Base-by-base conservation (phyloP, 345 rosid species). In the Melaleuca quinquenervia region DNA sequence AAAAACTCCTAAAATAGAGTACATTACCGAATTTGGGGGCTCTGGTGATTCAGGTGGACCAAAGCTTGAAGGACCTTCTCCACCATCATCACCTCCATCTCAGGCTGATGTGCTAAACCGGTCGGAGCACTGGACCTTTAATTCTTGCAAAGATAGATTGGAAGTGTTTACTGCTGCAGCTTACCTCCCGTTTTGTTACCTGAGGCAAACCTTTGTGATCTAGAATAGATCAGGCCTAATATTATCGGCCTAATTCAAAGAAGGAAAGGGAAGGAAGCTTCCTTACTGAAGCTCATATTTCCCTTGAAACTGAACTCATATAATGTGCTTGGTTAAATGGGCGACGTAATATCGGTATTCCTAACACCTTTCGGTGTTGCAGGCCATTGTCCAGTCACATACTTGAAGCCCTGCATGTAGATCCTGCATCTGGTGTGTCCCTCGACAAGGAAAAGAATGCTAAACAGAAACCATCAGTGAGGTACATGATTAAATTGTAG, bases 51-150 rank as follows among this genome's bases (percentile, higher is more conserved):
- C 89, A 52, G 89, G 91, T 82, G 94, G 91, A 84, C 93, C 93
- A 83, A 98, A 93, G 93, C 92, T 89, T 87, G 96, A 82, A 92
- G 95, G 96, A 92, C 92, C 88, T 92, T 94, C 99, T 87, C 99
- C 99, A 52, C 99, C 98, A 82, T 88, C 92, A 82, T 96, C 99
- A 91, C 99, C 98, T 86, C 95, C 92, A 83, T 90, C 93, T 52
- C 95, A 91, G 53, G 86, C 96, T 91, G 95, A 92, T 86, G 55
- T 85, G 83, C 90, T 89, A 87, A 98, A 82, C 95, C 98, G 99
- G 99, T 98, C 95, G 98, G 99, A 94, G 99, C 96, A 96, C 95
- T 97, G 92, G 92, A 94, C 95, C 97, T 95, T 95, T 95, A 93
- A 91, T 95, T 95, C 93, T 94, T 93, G 96, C 98, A 94, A 94